Percentiles rank a stretch among this genome's conserved stretches.
These are phyloP conservation scores for Calocybe indica DNA, from an alignment of 768 basidiomycete species.

Conservation along the genomic window DNA sequence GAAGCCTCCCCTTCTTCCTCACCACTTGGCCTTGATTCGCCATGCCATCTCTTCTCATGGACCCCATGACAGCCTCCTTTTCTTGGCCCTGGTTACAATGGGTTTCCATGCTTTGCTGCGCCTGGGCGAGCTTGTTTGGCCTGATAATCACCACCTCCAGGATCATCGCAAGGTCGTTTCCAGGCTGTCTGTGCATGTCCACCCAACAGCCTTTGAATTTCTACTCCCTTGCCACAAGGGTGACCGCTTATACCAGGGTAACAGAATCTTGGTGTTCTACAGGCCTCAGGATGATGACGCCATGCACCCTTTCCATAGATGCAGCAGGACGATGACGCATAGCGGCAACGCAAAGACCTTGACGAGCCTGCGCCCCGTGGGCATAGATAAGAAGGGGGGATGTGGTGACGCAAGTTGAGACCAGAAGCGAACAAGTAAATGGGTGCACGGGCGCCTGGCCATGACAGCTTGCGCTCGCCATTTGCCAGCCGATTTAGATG, in stretches of 20 bases:
- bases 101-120: constrained; percentile 26
- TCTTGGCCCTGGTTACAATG: constrained; percentile 16
- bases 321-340: too few relatives aligned
- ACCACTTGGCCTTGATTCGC: constrained; percentile 9
- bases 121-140: constrained; percentile 25
- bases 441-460: too few relatives aligned
- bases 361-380: too few relatives aligned
- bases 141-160: constrained; percentile 11
- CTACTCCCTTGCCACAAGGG: constrained; percentile 32
- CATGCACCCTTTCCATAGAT: too few relatives aligned
- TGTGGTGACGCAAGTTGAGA: too few relatives aligned
- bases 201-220: constrained; percentile 7
- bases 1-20: neutral
- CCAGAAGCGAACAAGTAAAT: too few relatives aligned
- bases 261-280: constrained; percentile 14
- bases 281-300: too few relatives aligned
- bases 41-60: neutral
- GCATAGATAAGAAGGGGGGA: too few relatives aligned
- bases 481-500: too few relatives aligned
- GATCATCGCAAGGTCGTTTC: constrained; percentile 15
- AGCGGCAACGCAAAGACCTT: constrained; percentile 2
- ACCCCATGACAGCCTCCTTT: constrained; percentile 19
- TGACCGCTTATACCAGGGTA: constrained; percentile 23
- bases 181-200: constrained; percentile 9
- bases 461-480: too few relatives aligned